A percentile compares a stretch with the other conserved stretches of the same genome.
Evolutionary conservation across 2,329 filamentous ascomycete species (phyloP).

Genomic region (Colletotrichum sp.): DNA sequence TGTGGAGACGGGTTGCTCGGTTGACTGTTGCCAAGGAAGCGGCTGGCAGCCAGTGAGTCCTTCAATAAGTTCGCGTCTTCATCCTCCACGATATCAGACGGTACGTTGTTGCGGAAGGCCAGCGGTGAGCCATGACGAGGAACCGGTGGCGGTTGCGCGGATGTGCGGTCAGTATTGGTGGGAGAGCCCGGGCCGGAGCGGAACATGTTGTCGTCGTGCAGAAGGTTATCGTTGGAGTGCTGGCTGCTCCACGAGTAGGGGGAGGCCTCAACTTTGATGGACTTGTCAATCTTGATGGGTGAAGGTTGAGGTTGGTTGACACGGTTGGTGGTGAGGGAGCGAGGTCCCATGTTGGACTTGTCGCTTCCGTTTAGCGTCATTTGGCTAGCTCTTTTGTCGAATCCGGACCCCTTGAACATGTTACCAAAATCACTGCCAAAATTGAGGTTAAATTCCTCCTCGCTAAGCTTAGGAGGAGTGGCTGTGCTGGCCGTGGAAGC

Average conservation of each 20-base stretch:
- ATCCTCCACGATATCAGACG: conserved; percentile 48
- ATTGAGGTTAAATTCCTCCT: conserved; percentile 50
- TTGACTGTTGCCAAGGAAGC: conserved; percentile 38
- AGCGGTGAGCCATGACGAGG: conserved; percentile 40
- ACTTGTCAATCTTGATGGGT: conserved; percentile 52
- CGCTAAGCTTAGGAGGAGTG: conserved; percentile 52
- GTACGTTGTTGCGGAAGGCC: conserved; percentile 32
- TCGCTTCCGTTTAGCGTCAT: conserved; percentile 48
- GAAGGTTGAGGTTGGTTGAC: conserved; percentile 45
- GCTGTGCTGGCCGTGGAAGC: conserved; percentile 58
- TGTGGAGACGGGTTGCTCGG: conserved; percentile 20
- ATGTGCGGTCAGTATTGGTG: conserved; percentile 36
- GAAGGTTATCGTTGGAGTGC: conserved; percentile 52
- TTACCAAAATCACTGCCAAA: conserved; percentile 62
- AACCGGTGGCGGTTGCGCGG: conserved; percentile 38
- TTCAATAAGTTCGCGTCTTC: conserved; percentile 58
- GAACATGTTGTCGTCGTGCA: conserved; percentile 48
- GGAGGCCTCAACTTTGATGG: conserved; percentile 45
- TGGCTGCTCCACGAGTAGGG: conserved; percentile 58
- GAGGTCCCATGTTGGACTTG: conserved; percentile 30
- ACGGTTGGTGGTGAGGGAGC: conserved; percentile 52
- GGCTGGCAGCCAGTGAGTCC: conserved; percentile 55
- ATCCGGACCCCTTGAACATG: conserved; percentile 52
- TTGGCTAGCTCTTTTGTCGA: conserved; percentile 59
- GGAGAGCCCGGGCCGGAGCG: conserved; percentile 32